Evolutionary conservation across 441 rosid species (phyloP).

Genomic region (Omphalea diandra): DNA sequence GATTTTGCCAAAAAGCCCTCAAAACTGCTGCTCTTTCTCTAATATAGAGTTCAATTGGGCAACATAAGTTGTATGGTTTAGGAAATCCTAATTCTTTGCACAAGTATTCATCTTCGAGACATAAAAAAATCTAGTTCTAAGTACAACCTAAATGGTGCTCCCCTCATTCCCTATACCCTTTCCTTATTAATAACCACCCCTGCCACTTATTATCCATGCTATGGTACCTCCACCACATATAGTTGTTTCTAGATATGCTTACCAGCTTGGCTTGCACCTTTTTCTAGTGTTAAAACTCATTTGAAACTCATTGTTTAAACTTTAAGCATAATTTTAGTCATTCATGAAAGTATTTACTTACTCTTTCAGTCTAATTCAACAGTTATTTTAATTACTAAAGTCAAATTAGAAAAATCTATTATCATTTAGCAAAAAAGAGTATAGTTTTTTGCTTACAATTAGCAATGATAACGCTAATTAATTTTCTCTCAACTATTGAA

Average conservation of each 20-base stretch:
- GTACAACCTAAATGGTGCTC: conserved; percentile 52
- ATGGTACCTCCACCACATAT: conserved; percentile 65
- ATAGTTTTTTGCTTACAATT: too few species aligned
- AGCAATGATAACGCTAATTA: too few species aligned
- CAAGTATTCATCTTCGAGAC: conserved; percentile 52
- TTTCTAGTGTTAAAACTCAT: conserved; percentile 59
- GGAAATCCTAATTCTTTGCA: conserved; percentile 52
- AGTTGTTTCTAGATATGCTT: conserved; percentile 59
- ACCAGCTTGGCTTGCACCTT: conserved; percentile 56
- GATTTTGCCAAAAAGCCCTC: conserved; percentile 25
- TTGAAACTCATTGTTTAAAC: too few species aligned
- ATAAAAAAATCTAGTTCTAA: conserved; percentile 64
- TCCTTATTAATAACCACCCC: conserved; percentile 52
- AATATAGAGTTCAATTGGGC: conserved; percentile 40
- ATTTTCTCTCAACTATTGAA: too few species aligned
- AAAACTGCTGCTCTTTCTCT: conserved; percentile 30
- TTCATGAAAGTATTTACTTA: too few species aligned
- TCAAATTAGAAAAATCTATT: too few species aligned
- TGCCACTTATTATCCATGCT: conserved; percentile 55
- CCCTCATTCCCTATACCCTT: conserved; percentile 54
- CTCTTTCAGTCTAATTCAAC: too few species aligned
- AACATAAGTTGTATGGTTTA: conserved; percentile 49
- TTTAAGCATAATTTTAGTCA: too few species aligned
- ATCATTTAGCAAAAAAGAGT: too few species aligned
- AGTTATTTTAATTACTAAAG: too few species aligned